phyloP scores from a whole-genome alignment of 192 early-diverging fungal genomes.

The Linnemannia zychae region DNA sequence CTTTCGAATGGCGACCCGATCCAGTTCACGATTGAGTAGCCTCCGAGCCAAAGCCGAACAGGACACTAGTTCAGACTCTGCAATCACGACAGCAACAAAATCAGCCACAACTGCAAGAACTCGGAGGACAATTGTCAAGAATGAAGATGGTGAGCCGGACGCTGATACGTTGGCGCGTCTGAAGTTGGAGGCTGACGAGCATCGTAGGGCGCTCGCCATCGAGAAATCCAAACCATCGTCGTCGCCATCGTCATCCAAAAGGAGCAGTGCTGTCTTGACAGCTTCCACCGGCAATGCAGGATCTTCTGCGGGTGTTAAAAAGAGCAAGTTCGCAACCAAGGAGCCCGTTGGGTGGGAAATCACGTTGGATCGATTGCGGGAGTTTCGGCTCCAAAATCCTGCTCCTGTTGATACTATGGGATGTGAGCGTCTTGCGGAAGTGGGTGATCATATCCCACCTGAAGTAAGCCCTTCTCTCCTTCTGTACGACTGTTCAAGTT shows the following conservation, averaged over 20 bases:
- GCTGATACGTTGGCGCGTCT: slow-evolving; percentile 34
- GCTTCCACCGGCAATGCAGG: not conserved
- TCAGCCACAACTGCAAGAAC: not conserved
- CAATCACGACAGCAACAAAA: not conserved
- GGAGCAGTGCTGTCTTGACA: not conserved
- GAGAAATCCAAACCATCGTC: too few species aligned
- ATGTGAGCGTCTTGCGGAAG: slow-evolving; percentile 77
- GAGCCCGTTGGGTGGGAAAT: slow-evolving; percentile 73
- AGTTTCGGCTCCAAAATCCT: slow-evolving; percentile 70
- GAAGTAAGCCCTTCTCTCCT: slow-evolving; percentile 22
- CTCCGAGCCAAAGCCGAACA: slow-evolving; percentile 16
- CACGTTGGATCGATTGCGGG: slow-evolving; percentile 73
- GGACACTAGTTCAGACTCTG: too few species aligned
- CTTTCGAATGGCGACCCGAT: slow-evolving; percentile 34
- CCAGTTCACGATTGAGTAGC: slow-evolving; percentile 28
- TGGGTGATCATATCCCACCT: slow-evolving; percentile 44
- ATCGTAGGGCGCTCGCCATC: slow-evolving; percentile 19
- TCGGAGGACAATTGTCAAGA: slow-evolving; percentile 33
- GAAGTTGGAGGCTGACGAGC: slow-evolving; percentile 34
- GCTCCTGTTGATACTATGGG: slow-evolving; percentile 95
- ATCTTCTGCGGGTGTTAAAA: slow-evolving; percentile 6
- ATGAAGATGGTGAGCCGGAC: slow-evolving; percentile 40
- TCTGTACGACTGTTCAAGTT: not conserved
- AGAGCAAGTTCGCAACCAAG: slow-evolving; percentile 52
- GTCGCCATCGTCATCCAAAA: not conserved